A percentile compares a stretch with the other conserved stretches of the same genome.
These are phyloP conservation scores for Melianthus villosus DNA, from an alignment of 441 rosid genomes.

Conservation along the genomic window DNA sequence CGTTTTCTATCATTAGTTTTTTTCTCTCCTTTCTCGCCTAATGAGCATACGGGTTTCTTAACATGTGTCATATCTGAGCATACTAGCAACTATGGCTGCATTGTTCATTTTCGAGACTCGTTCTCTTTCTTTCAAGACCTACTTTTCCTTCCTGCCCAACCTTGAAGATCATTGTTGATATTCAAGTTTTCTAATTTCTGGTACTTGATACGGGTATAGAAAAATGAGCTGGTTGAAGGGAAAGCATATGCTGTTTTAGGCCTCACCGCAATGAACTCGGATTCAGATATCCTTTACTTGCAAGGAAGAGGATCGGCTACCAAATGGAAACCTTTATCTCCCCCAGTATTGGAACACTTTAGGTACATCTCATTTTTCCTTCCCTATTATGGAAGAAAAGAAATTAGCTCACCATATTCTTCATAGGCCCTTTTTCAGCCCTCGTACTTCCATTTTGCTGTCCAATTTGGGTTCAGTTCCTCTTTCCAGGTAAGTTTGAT, in stretches of 20 bases:
- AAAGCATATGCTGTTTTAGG: conserved; percentile 51
- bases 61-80: too few relatives aligned
- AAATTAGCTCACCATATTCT: conserved; percentile 14
- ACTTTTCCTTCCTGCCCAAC: background rate
- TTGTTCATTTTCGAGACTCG: too few relatives aligned
- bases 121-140: too few relatives aligned
- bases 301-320: conserved; percentile 65
- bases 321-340: conserved; percentile 47
- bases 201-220: too few relatives aligned
- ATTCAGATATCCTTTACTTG: conserved; percentile 51
- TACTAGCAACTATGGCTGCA: too few relatives aligned
- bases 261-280: conserved; percentile 45
- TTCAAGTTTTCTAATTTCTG: conserved; percentile 7
- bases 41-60: background rate
- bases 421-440: conserved; percentile 68
- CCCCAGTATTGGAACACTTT: conserved; percentile 26
- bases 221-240: conserved; percentile 70
- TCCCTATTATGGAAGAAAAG: conserved; percentile 1
- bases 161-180: conserved; percentile 2
- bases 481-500: conserved; percentile 44
- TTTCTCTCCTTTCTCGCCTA: conserved; percentile 2
- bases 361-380: conserved; percentile 23
- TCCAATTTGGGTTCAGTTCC: conserved; percentile 63
- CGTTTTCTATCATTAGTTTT: too few relatives aligned
- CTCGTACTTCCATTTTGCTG: conserved; percentile 41